Evolutionary conservation across 1,284 basidiomycete genomes (phyloP).

Genomic region (Boletus coffeatus): DNA sequence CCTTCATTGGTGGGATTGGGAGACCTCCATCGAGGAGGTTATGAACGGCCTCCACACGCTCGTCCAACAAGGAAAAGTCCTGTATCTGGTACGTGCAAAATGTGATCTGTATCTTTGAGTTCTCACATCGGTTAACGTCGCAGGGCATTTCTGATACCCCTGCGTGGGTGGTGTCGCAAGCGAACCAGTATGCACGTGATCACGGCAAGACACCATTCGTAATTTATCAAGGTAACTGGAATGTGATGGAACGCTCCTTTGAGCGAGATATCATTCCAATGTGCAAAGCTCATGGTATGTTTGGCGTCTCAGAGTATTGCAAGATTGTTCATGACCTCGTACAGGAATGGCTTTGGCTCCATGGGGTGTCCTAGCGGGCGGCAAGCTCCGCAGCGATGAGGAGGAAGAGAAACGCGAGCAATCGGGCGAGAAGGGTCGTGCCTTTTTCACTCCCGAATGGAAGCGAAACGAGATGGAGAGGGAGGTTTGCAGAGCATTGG

Average conservation of each 20-base stretch:
- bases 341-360: constrained; percentile 35
- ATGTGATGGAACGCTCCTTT: constrained; percentile 39
- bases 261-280: constrained; percentile 53
- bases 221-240: constrained; percentile 53
- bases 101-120: not conserved
- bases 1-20: constrained; percentile 36
- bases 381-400: constrained; percentile 28
- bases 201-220: constrained; percentile 45
- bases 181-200: constrained; percentile 35
- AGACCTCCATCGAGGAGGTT: constrained; percentile 38
- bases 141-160: constrained; percentile 37
- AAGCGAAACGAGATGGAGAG: constrained; percentile 25
- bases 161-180: constrained; percentile 35
- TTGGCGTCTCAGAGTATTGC: not conserved
- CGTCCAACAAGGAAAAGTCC: constrained; percentile 38
- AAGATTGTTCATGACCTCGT: not conserved
- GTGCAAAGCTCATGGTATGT: constrained; percentile 34
- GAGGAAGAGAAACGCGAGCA: constrained; percentile 25
- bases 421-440: constrained; percentile 26
- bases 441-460: constrained; percentile 13
- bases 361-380: constrained; percentile 33
- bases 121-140: not conserved
- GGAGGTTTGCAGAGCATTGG: constrained; percentile 12
- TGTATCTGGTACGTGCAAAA: constrained; percentile 33
- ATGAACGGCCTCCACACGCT: constrained; percentile 40